Base-by-base conservation (phyloP, 2,329 filamentous ascomycete genomes). In the Cercospora sp. region DNA sequence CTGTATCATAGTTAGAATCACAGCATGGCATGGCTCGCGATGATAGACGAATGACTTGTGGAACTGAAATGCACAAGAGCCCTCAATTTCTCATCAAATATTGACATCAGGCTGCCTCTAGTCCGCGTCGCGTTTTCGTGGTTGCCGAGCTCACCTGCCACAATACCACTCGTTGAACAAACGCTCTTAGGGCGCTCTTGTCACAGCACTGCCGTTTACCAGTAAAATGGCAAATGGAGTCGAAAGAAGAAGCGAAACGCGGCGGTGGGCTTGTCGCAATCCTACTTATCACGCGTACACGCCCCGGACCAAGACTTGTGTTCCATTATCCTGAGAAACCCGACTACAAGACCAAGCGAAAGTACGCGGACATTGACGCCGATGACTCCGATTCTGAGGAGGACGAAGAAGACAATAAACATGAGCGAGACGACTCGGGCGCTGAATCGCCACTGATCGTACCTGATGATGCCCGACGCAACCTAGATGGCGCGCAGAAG, bases 241-340 rank as follows among this genome's bases (percentile, higher is more conserved):
- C 40, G 16, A 51, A 32, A 43, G 53, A 58, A 24, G 61, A 34
- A 16, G 63, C 63, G 18, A 34, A 37, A 13, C 49, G 34, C n/a
- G 70, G 61, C 64, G 43, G 45, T 7, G 68, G 61, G 13, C 83
- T 89, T 59, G 80, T 93, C 66, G 91, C 90, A 43, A 88, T 95
- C 67, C 88, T 92, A 61, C 86, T 95, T 34, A 88, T 94, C 73
- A 88, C 92, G 74, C 87, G 91, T 71, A 92, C 91, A 32, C 89
- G 91, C 71, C 90, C 92, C 74, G 93, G 93, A 13, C 91, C 93
- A 26, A 88, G 89, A 71, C 90, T 95, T 74, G 90, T 95, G 74
- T 97, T 94, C 79, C 92, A 97, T 80, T 95, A 95, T 75, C 93
- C 72, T n/a, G 63, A 71, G 61, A 49, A 66, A n/a, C 67, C 70